Percentiles rank a stretch among this genome's conserved stretches.
Conservation (phyloP, 2,329 filamentous ascomycete genomes). For the Fusarium dimerum region DNA sequence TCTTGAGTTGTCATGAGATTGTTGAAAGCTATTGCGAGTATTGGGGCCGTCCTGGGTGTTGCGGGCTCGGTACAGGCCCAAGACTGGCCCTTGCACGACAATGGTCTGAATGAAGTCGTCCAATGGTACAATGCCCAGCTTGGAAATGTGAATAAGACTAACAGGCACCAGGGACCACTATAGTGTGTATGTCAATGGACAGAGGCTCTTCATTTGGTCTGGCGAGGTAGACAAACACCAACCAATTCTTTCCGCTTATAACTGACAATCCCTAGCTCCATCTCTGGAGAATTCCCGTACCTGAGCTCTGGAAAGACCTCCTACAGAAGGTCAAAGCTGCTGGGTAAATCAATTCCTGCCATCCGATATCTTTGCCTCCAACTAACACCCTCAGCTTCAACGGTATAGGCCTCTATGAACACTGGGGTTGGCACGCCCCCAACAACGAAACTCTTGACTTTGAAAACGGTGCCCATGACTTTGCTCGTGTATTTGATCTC, state of each 20-base stretch:
- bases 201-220: conserved; percentile 45
- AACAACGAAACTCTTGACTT: conserved; percentile 34
- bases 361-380: neutral
- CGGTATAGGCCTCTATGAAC: conserved; percentile 44
- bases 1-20: neutral
- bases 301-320: conserved; percentile 42
- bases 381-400: conserved; percentile 35
- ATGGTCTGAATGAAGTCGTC: neutral
- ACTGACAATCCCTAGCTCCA: conserved; percentile 40
- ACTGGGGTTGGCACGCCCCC: conserved; percentile 44
- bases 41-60: neutral
- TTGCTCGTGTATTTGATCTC: conserved; percentile 48
- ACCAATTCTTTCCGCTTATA: conserved; percentile 35
- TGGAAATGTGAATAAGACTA: neutral
- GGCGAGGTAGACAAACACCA: conserved; percentile 34
- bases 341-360: conserved; percentile 27
- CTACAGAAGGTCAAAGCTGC: conserved; percentile 45
- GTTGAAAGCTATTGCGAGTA: neutral
- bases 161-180: neutral
- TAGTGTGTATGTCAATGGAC: conserved; percentile 32
- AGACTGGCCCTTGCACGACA: neutral
- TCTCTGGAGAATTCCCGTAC: conserved; percentile 4
- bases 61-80: neutral
- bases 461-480: conserved; percentile 42
- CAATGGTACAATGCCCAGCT: neutral